Percentiles rank a stretch among this genome's conserved stretches.
Evolutionary conservation across 345 rosid species (phyloP).

Genomic region (Mangifera indica): DNA sequence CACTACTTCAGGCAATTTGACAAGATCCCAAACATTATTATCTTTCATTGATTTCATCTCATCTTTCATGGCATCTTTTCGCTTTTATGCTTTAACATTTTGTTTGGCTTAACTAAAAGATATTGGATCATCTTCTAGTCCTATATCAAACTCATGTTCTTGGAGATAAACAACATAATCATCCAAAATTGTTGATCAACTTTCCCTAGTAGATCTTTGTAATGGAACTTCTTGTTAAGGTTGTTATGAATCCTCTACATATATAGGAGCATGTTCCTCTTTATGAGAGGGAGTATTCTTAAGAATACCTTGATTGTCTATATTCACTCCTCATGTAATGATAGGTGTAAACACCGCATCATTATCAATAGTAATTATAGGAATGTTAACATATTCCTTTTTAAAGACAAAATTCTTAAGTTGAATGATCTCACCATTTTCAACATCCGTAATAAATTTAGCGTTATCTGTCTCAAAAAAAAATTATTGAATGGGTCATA

Average conservation of each 20-base stretch:
- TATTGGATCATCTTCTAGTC: no score
- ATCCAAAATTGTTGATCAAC: neutral
- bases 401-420: neutral
- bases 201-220: neutral
- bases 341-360: no score
- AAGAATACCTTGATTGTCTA: no score
- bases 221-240: neutral
- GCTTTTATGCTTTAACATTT: no score
- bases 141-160: neutral
- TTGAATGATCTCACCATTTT: neutral
- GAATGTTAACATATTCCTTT: neutral
- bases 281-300: no score
- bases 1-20: neutral
- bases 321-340: no score
- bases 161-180: neutral
- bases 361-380: neutral
- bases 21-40: neutral
- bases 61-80: neutral
- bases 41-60: neutral
- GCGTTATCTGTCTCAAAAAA: neutral
- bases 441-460: neutral
- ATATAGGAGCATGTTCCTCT: no score
- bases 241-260: neutral
- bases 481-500: neutral
- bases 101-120: neutral